Base-by-base conservation (phyloP, 345 rosid species). In the Lepidium sativum region DNA sequence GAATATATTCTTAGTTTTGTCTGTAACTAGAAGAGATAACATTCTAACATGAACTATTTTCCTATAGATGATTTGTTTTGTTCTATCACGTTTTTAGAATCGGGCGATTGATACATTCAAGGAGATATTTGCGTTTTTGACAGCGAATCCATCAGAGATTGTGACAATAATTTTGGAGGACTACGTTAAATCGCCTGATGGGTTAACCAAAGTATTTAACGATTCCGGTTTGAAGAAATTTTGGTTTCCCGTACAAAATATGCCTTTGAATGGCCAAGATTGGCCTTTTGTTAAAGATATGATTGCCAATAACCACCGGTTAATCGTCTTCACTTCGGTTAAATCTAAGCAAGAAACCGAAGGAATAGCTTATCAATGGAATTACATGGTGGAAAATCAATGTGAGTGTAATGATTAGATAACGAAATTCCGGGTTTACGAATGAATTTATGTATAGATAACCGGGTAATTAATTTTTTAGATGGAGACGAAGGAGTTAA, bases 351-450 rank as follows among this genome's bases (percentile, higher is more conserved):
- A 81, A 72, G 43, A 66, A 54, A 38, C 63, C 33, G 87, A 85
- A 62, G 81, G 82, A 58, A 81, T 82, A 32, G 82, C 90, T 63
- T 85, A 81, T 65, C 90, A 80, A 8, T 82, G 87, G 90, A 85
- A 84, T 61, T 84, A 53, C 73, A 63, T 79, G 38, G 75, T 84
- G 20, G 86, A 82, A 73, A 82, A 77, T 56, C 77, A 79, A 71
- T 82, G 89, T 82, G 52, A 70, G 78, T 41, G 68, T 16, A 12
- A 39, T 18, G n/a, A 27, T 27, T 27, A 37, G 8, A 32, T 42
- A 15, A 2, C 27, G n/a, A 47, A 8, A n/a, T 15, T 21, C 32
- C 33, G 53, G 53, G 52, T 66, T 37, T 43, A 27, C 31, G 5
- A 27, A 27, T 27, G 44, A 13, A 10, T 37, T 32, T 11, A 11